phyloP scores from a whole-genome alignment of 305 asterid species.

The Fraxinus latifolia region DNA sequence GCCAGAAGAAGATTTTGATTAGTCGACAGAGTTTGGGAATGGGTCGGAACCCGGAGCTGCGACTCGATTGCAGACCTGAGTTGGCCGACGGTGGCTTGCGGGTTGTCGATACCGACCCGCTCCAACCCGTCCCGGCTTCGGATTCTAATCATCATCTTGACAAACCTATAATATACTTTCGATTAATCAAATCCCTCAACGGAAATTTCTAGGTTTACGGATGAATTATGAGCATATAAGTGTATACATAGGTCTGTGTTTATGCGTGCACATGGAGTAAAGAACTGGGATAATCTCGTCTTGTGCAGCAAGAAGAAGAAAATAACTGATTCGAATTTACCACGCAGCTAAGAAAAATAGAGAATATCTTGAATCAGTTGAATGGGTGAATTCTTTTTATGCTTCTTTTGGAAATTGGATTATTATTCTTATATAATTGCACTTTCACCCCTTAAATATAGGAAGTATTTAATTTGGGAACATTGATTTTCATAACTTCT shows the following conservation, averaged over 20 bases:
- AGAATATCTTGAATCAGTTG: too few relatives aligned
- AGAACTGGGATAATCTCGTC: background rate
- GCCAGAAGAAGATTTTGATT: conserved; percentile 83
- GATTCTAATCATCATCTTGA: conserved; percentile 85
- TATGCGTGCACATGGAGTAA: background rate
- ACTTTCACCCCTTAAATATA: too few relatives aligned
- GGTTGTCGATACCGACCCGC: conserved; percentile 63
- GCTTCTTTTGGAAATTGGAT: too few relatives aligned
- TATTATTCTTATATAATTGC: too few relatives aligned
- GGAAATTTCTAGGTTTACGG: background rate
- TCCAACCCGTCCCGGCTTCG: conserved; percentile 95
- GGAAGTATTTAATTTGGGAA: too few relatives aligned
- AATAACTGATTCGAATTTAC: background rate
- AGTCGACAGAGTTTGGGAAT: conserved; percentile 68
- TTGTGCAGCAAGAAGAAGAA: conserved; percentile 9
- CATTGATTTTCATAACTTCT: too few relatives aligned
- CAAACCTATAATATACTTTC: background rate
- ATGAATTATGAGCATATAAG: background rate
- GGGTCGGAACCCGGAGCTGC: conserved; percentile 71
- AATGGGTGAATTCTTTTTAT: too few relatives aligned
- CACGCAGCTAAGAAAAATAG: too few relatives aligned
- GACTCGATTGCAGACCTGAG: conserved; percentile 68
- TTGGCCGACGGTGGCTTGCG: conserved; percentile 53
- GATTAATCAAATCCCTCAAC: background rate
- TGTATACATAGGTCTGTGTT: background rate